Percentiles rank a stretch among this genome's conserved stretches.
These are phyloP conservation scores for Thelonectria blattea DNA, from an alignment of 2,329 filamentous ascomycete genomes.

Conservation along the genomic window DNA sequence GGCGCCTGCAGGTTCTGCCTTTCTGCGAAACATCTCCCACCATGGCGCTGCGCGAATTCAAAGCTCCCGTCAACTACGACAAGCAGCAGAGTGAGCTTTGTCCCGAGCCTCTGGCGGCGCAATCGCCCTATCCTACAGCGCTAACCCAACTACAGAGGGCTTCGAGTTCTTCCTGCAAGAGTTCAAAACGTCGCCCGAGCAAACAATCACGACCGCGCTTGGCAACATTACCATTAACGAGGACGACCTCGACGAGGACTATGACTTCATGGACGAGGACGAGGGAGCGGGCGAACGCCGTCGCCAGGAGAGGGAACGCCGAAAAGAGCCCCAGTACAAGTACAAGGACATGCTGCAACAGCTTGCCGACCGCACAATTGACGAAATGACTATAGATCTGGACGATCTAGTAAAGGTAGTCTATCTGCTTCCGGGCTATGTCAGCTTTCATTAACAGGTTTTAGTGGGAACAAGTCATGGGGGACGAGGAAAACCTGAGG, in stretches of 20 bases:
- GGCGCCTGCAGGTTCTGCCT: conserved; percentile 26
- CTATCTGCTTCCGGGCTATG: conserved; percentile 9
- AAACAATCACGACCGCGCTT: conserved; percentile 79
- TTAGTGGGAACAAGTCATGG: conserved; percentile 75
- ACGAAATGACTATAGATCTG: conserved; percentile 84
- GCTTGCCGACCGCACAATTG: conserved; percentile 77
- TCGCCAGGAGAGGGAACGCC: conserved; percentile 55
- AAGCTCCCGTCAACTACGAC: conserved; percentile 82
- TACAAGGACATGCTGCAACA: conserved; percentile 89
- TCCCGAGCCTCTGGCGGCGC: conserved; percentile 5
- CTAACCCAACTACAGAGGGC: conserved; percentile 60
- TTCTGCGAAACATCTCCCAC: conserved; percentile 36
- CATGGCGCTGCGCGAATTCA: conserved; percentile 88
- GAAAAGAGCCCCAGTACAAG: conserved; percentile 73
- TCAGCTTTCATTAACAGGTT: conserved; percentile 26
- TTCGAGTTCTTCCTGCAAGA: conserved; percentile 87
- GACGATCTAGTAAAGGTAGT: conserved; percentile 82
- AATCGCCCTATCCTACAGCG: conserved; percentile 9
- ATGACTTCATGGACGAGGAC: conserved; percentile 89
- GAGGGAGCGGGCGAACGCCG: conserved; percentile 63
- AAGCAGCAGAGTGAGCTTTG: conserved; percentile 75
- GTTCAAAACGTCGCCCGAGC: conserved; percentile 81
- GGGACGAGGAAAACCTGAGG: conserved; percentile 66
- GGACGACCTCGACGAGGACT: conserved; percentile 85
- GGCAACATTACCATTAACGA: conserved; percentile 86